Conservation (phyloP, 768 basidiomycete species). For the Tylopilus vinaceipallidus region DNA sequence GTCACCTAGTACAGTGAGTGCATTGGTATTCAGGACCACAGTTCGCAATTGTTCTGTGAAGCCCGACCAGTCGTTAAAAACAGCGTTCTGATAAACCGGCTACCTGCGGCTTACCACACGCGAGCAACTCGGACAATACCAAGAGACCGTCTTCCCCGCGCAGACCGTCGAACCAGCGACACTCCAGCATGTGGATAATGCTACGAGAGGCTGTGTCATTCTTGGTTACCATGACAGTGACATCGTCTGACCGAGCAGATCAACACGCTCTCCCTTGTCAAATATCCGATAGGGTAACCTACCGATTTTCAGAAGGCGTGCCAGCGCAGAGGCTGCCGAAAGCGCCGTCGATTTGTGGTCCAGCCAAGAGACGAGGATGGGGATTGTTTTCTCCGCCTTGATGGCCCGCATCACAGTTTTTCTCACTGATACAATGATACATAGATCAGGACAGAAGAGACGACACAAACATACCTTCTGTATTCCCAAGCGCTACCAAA, state of each 20-base stretch:
- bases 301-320: slow-evolving; percentile 20
- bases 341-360: slow-evolving; percentile 17
- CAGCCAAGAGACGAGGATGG: slow-evolving; percentile 16
- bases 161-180: slow-evolving; percentile 30
- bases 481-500: slow-evolving; percentile 15
- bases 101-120: slow-evolving; percentile 16
- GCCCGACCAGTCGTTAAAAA: background rate
- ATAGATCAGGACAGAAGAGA: background rate
- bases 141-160: slow-evolving; percentile 26
- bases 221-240: slow-evolving; percentile 9
- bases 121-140: slow-evolving; percentile 16
- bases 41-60: slow-evolving; percentile 16
- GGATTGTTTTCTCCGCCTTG: slow-evolving; percentile 12
- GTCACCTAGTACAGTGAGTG: slow-evolving; percentile 9
- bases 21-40: slow-evolving; percentile 12
- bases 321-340: slow-evolving; percentile 19
- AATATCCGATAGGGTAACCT: background rate
- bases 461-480: slow-evolving; percentile 3
- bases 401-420: slow-evolving; percentile 15
- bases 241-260: slow-evolving; percentile 12
- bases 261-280: background rate
- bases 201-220: slow-evolving; percentile 4
- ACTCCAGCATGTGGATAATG: slow-evolving; percentile 22
- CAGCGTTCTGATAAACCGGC: background rate
- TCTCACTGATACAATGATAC: slow-evolving; percentile 1